Base-by-base conservation (phyloP, 164 flowering plant species). In the Cinnamomum micranthum region DNA sequence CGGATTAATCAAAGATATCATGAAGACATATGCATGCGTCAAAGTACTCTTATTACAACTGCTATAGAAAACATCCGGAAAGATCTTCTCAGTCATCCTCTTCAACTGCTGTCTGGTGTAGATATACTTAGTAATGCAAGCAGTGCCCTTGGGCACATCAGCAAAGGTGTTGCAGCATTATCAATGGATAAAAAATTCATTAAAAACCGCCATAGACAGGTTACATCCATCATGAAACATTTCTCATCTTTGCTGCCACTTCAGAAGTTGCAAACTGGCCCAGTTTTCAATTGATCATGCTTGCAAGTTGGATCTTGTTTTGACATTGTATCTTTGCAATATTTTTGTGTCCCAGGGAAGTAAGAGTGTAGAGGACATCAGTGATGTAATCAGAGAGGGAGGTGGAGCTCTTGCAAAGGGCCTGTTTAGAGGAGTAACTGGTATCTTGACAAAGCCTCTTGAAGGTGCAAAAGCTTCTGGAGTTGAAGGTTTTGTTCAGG, bases 101-200 rank as follows among this genome's bases (percentile, higher is more conserved):
- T 96, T 83, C 99, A 91, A 74, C 87, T 96, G 75, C 93, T 96
- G 22, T 94, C 96, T 4, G 98, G 99, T 51, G 92, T 96, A 78
- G 98, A 96, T 81, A 96, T 96, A 82, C 83, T 96, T 84, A 98
- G 99, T 69, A 96, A 96, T 84, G 99, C 99, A 76, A 96, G 99
- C 84, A 94, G 97, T 84, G 99, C 99, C 13, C 95, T 96, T 80
- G 99, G 98, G 73, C 95, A 96, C 85, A 96, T 96, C 97, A 96
- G 99, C 82, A 92, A 94, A 89, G 97, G 99, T 71, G 95, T 96
- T 72, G 99, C 99, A 75, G 98, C 98, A 24, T 84, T 94, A 72
- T 96, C 99, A 72, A 94, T 96, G 98, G 98, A 96, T 79, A 94
- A 90, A 84, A 96, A 96, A 79, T 96, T 96, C 82, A 96, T 96